Evolutionary conservation across 1,139 yeast species (phyloP), one percentile per base, ranked within the genome.

Genomic region (Petasospora rhodanensis): DNA sequence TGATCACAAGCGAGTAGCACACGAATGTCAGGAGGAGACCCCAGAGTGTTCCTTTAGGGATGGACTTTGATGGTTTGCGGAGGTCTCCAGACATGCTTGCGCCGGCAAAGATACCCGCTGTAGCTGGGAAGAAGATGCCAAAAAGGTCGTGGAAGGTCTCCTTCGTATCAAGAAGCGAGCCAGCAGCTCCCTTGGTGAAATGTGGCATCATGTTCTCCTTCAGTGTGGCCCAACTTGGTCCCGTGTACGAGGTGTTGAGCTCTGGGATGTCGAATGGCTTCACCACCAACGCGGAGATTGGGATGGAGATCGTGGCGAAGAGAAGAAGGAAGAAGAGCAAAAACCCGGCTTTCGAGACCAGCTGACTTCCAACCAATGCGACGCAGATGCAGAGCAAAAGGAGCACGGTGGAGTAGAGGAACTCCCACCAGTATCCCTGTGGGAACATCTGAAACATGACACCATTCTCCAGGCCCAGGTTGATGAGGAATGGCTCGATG

Each of bases 51-150:
- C 98, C 98, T 41, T 70, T 68, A 0, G 98, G 97, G 34, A 91
- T 91, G 1, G 95, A 78, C 47, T 73, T 77, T 0, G 96, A 84
- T 0, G 98, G 98, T 38, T 71, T 77, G 40, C 73, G 65, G 41
- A 91, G 66, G 48, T 87, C 96, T n/a, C 98, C 97, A 28, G 96
- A 86, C 97, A 91, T 91, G 12, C 95, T 83, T 2, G 97, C 96
- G n/a, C 98, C 98, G 1, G 98, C 97, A 57, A 89, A 82, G 26
- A 91, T 89, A 40, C 98, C 98, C 3, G 97, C 95, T 0, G 97
- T 89, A 1, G 98, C 96, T 11, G 98, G 97, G 64, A 91, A 91
- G 56, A 91, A 85, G 33, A 91, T 84, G 3, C 97, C 97, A 70
- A 91, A 91, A 46, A 91, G 61, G 54, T 84, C 82, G 38, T 79